Evolutionary conservation across 1,139 yeast genomes (phyloP).

Genomic region (Martiniozyma asiatica): DNA sequence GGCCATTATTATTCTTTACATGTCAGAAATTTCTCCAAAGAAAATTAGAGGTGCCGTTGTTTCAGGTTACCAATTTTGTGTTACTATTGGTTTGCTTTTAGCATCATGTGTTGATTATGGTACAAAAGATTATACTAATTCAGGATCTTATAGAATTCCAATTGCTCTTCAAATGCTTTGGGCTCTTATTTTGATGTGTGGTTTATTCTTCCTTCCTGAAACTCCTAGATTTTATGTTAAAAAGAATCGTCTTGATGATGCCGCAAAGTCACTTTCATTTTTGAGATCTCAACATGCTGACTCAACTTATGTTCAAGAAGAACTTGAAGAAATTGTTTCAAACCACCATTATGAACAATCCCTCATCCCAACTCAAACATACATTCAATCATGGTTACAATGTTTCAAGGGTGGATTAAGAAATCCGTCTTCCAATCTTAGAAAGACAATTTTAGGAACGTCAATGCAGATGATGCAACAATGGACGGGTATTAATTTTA

Average conservation of each 20-base stretch:
- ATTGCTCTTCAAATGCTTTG: constrained; percentile 43
- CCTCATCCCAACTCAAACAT: constrained; percentile 18
- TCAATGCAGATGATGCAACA: constrained; percentile 47
- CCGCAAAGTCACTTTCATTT: constrained; percentile 32
- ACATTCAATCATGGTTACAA: constrained; percentile 19
- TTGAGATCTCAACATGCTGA: constrained; percentile 32
- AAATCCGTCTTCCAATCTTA: constrained; percentile 20
- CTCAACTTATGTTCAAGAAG: constrained; percentile 28
- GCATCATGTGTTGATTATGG: constrained; percentile 61
- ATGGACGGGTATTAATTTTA: constrained; percentile 61
- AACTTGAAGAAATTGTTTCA: constrained; percentile 29
- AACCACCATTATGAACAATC: constrained; percentile 29
- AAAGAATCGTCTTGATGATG: constrained; percentile 32
- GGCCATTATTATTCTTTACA: constrained; percentile 55
- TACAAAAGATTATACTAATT: constrained; percentile 36
- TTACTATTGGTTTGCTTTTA: constrained; percentile 57
- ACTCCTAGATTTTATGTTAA: constrained; percentile 55
- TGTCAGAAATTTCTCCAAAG: constrained; percentile 62
- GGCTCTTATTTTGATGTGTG: constrained; percentile 39
- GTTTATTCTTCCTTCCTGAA: constrained; percentile 53
- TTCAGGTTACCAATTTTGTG: constrained; percentile 54
- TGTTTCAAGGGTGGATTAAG: constrained; percentile 23
- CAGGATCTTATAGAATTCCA: constrained; percentile 58
- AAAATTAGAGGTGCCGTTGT: constrained; percentile 60
- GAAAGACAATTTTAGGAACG: constrained; percentile 30